phyloP scores from a whole-genome alignment of 2,329 filamentous ascomycete genomes.

The Claviceps purpurea region DNA sequence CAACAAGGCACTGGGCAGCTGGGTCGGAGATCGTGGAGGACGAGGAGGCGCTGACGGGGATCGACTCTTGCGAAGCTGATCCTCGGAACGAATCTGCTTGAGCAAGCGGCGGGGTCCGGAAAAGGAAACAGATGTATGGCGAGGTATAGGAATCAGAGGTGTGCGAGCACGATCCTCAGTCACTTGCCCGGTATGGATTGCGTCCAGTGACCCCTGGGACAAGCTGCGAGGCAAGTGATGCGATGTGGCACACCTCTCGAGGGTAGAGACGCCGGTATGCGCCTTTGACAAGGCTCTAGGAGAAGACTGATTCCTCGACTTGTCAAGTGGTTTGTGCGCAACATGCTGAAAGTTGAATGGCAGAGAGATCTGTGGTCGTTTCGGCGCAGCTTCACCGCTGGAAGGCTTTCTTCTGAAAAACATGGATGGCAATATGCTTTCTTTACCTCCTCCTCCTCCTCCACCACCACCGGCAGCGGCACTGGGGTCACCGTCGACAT shows the following conservation, averaged over 20 bases:
- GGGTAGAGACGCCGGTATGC: background rate
- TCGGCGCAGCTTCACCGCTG: slow-evolving; percentile 21
- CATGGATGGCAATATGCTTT: slow-evolving; percentile 34
- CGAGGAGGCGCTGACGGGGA: slow-evolving; percentile 30
- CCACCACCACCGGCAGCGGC: slow-evolving; percentile 16
- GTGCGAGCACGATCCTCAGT: slow-evolving; percentile 5
- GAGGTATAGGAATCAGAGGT: slow-evolving; percentile 8
- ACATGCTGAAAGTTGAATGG: slow-evolving; percentile 57
- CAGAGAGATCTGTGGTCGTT: slow-evolving; percentile 42
- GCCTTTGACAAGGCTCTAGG: background rate
- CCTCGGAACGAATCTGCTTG: slow-evolving; percentile 34
- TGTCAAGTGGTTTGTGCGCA: slow-evolving; percentile 41
- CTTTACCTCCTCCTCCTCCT: slow-evolving; percentile 27
- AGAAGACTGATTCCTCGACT: slow-evolving; percentile 23
- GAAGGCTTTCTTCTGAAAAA: slow-evolving; percentile 35
- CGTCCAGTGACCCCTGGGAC: slow-evolving; percentile 21
- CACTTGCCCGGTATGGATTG: background rate
- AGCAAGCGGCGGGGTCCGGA: slow-evolving; percentile 22
- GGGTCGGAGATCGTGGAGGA: slow-evolving; percentile 30
- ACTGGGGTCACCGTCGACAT: slow-evolving; percentile 23
- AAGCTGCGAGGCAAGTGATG: background rate
- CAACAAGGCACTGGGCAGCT: slow-evolving; percentile 17
- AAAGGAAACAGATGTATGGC: slow-evolving; percentile 9
- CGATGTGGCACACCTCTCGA: background rate
- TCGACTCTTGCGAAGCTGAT: slow-evolving; percentile 33